phyloP scores from a whole-genome alignment of 2,329 filamentous ascomycete genomes.

The Sporothrix phasma region DNA sequence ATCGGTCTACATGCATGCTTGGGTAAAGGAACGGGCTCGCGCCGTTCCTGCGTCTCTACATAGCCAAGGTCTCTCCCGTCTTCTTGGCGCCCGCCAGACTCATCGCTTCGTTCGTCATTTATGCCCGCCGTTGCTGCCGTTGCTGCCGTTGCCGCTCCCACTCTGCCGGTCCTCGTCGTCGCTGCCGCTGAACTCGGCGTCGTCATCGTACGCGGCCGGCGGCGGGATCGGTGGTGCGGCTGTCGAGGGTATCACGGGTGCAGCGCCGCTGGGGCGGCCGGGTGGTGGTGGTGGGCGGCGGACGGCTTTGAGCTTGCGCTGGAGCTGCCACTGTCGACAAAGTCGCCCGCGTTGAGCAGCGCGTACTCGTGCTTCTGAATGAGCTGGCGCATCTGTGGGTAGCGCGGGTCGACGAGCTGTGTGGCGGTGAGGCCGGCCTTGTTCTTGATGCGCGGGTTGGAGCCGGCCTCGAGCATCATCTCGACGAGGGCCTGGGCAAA shows the following conservation, averaged over 20 bases:
- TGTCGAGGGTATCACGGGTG: conserved; percentile 15
- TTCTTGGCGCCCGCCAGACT: too few species aligned
- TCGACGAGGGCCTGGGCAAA: conserved; percentile 58
- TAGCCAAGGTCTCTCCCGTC: background rate
- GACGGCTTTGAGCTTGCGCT: conserved; percentile 12
- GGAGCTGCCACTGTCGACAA: conserved; percentile 31
- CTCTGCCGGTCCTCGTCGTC: conserved; percentile 54
- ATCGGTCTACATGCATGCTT: conserved; percentile 4
- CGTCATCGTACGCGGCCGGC: conserved; percentile 33
- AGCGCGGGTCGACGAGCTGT: conserved; percentile 64
- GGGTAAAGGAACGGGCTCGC: background rate
- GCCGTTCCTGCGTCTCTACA: background rate
- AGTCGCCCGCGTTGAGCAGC: conserved; percentile 47
- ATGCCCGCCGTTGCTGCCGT: conserved; percentile 12
- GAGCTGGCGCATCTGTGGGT: conserved; percentile 49
- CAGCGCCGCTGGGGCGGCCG: conserved; percentile 2
- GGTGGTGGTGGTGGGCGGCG: background rate
- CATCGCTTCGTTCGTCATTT: too few species aligned
- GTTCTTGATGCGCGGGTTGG: conserved; percentile 49
- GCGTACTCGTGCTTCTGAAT: conserved; percentile 64
- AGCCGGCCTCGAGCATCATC: conserved; percentile 75
- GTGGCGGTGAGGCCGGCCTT: conserved; percentile 61
- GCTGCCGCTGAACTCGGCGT: conserved; percentile 53
- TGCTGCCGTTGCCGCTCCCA: conserved; percentile 43
- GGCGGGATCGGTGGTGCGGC: background rate